Conservation (phyloP, 2,329 filamentous ascomycete genomes). For the Clarireedia monteithiana region DNA sequence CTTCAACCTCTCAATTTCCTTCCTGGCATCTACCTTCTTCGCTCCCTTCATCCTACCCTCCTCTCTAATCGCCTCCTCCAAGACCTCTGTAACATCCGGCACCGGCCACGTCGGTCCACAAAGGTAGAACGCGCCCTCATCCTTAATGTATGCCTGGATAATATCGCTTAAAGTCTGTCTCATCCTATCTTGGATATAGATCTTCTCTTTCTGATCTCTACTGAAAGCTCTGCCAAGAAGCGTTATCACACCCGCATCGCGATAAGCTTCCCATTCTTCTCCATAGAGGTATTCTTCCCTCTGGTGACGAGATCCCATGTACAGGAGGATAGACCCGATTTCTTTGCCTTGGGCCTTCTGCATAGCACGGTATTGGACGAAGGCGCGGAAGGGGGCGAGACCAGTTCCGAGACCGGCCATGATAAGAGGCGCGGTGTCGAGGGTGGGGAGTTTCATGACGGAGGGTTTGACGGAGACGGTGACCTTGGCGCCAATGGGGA, state of each 20-base stretch:
- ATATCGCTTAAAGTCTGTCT: conserved; percentile 78
- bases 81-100: conserved; percentile 86
- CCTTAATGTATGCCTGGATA: conserved; percentile 73
- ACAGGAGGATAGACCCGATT: conserved; percentile 86
- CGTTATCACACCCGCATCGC: conserved; percentile 91
- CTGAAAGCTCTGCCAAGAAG: conserved; percentile 90
- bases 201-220: conserved; percentile 94
- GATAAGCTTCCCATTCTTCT: conserved; percentile 98
- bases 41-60: conserved; percentile 57
- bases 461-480: conserved; percentile 95
- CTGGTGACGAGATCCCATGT: conserved; percentile 95
- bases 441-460: conserved; percentile 94
- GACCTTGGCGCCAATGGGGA: conserved; percentile 68
- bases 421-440: conserved; percentile 86
- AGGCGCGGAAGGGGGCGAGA: conserved; percentile 97
- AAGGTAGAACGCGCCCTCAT: conserved; percentile 91
- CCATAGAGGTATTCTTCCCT: conserved; percentile 98
- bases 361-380: conserved; percentile 95
- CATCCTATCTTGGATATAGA: conserved; percentile 99
- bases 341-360: conserved; percentile 96
- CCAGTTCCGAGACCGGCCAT: conserved; percentile 99
- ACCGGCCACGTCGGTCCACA: conserved; percentile 98
- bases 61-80: conserved; percentile 81
- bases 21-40: conserved; percentile 76
- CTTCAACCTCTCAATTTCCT: conserved; percentile 97